phyloP scores from a whole-genome alignment of 495 filamentous ascomycete genomes.

The Xeromyces bisporus region DNA sequence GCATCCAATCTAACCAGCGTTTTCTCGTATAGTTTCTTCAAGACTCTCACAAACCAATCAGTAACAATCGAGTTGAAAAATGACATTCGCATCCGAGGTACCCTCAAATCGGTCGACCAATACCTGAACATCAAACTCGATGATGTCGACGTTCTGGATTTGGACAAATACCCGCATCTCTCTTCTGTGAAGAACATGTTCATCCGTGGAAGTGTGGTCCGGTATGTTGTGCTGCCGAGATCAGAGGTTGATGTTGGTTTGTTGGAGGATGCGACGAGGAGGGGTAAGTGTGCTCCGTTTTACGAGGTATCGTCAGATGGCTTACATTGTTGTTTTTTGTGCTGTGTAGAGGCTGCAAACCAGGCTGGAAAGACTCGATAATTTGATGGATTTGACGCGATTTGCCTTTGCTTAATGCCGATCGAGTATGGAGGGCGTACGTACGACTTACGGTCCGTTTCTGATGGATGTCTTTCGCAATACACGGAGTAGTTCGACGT shows the following conservation, averaged over 20 bases:
- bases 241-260: constrained; percentile 74
- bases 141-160: constrained; percentile 78
- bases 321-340: no score
- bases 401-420: no score
- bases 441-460: no score
- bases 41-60: constrained; percentile 94
- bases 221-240: constrained; percentile 87
- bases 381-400: no score
- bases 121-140: constrained; percentile 99
- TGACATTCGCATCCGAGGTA: constrained; percentile 88
- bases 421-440: no score
- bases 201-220: constrained; percentile 87
- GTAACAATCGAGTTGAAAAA: constrained; percentile 97
- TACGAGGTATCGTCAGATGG: no score
- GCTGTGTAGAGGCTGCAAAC: constrained; percentile 30
- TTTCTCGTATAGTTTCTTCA: constrained; percentile 66
- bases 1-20: not conserved
- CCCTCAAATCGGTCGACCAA: constrained; percentile 91
- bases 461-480: no score
- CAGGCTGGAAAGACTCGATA: constrained; percentile 33
- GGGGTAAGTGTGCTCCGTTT: constrained; percentile 42
- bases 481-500: no score
- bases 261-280: constrained; percentile 87
- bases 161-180: constrained; percentile 83
- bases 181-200: constrained; percentile 97